Base-by-base conservation (phyloP, 2,329 filamentous ascomycete species). In the Xylariales sp. region DNA sequence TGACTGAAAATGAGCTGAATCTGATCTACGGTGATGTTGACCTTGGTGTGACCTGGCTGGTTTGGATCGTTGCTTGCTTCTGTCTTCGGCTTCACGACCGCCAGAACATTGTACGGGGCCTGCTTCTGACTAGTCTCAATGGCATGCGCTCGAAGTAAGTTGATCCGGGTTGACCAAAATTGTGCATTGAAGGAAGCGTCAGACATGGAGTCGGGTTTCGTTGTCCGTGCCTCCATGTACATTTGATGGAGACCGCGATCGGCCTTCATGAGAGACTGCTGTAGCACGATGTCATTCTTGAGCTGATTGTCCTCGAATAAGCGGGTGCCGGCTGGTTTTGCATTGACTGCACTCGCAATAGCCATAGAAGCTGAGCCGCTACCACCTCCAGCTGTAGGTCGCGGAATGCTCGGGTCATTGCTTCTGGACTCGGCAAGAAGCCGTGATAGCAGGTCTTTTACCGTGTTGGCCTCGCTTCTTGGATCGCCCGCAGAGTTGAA, bases 1-100 rank as follows among this genome's bases (percentile, higher is more conserved):
- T 97, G 93, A 46, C 78, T 82, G 63, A 98, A 90, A 40, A 98
- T 93, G 57, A 95, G 79, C 56, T 90, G 85, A 38, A 97, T 88
- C 63, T 97, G 90, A 63, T 96, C 90, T 46, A 88, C 84, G 51
- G 82, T 93, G 48, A 98, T 84, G 55, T 86, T 90, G 52, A 96
- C 72, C 61, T 85, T 88, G 32, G 84, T 74, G 45, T 84, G 80
- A 48, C 84, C 84, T 15, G 57, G 51, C 31, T 57, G 51, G 16
- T 52, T 49, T 6, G 57, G 57, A 43, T 61, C 57, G 11, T 49
- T 46, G 22, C 47, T 56, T 16, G 50, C 49, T 51, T 88, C 82
- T 42, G 86, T 81, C 5, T 84, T 79, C 5, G 87, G 85, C 59
- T 94, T 95, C 52, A 97, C 82, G 14, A 86, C 86, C 0, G 93